These are phyloP conservation scores for Pholiota conissans DNA, from an alignment of 768 basidiomycete species.

Conservation along the genomic window DNA sequence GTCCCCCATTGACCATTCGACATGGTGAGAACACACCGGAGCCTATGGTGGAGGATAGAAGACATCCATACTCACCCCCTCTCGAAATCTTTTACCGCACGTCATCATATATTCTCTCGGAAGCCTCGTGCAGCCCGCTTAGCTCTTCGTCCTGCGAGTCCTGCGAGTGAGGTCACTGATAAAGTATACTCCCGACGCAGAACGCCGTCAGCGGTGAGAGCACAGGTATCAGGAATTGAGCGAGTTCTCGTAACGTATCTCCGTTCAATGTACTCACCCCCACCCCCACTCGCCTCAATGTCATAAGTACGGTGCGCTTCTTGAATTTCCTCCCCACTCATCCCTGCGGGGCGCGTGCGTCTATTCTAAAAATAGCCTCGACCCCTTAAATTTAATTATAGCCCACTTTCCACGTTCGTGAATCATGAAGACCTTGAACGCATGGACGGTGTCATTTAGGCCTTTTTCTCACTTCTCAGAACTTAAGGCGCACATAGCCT, in stretches of 20 bases:
- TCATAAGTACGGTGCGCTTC: too few relatives aligned
- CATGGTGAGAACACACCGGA: neutral
- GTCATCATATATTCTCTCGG: neutral
- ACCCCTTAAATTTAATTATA: too few relatives aligned
- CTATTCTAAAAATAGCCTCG: too few relatives aligned
- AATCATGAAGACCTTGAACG: too few relatives aligned
- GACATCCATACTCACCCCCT: too few relatives aligned
- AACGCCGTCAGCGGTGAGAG: neutral
- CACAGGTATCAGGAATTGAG: neutral
- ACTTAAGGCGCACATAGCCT: neutral
- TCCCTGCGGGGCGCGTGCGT: too few relatives aligned
- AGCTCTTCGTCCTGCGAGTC: neutral
- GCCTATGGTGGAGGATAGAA: neutral
- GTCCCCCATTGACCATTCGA: too few relatives aligned
- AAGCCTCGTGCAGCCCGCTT: neutral
- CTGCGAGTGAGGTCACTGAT: too few relatives aligned
- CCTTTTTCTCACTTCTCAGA: too few relatives aligned
- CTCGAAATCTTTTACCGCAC: neutral
- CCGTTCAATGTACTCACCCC: neutral
- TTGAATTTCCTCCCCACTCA: too few relatives aligned
- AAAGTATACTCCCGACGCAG: neutral
- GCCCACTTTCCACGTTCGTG: neutral
- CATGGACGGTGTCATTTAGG: too few relatives aligned
- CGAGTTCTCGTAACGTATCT: neutral
- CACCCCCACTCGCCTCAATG: too few relatives aligned